These are phyloP conservation scores for Colletotrichum sp. DNA, from an alignment of 2,329 filamentous ascomycete species.

Conservation along the genomic window DNA sequence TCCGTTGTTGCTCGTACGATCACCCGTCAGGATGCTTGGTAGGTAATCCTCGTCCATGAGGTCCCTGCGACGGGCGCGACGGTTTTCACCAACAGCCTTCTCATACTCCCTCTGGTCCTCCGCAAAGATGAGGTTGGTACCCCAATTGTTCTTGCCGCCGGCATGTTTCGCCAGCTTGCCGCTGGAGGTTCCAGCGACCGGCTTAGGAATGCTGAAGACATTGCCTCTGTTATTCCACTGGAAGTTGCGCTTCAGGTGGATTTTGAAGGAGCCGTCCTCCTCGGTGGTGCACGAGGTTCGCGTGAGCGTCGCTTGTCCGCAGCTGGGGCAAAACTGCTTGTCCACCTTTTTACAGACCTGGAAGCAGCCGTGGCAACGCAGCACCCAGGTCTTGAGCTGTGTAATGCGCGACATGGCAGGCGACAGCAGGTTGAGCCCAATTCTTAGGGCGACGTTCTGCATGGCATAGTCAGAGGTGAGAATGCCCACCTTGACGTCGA, in stretches of 20 bases:
- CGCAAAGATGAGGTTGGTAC: conserved; percentile 79
- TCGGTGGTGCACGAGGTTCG: conserved; percentile 87
- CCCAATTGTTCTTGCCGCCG: conserved; percentile 87
- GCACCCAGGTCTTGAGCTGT: conserved; percentile 84
- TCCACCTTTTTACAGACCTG: conserved; percentile 80
- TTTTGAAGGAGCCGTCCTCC: conserved; percentile 76
- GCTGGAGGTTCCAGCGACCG: conserved; percentile 79
- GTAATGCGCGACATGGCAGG: conserved; percentile 80
- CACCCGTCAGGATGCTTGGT: conserved; percentile 82
- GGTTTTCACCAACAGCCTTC: conserved; percentile 66
- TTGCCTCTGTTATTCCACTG: conserved; percentile 96
- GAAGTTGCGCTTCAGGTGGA: conserved; percentile 93
- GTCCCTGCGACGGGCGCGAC: conserved; percentile 74
- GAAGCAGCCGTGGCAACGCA: conserved; percentile 96
- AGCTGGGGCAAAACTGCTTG: conserved; percentile 91
- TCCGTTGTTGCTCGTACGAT: conserved; percentile 68
- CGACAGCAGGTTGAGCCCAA: conserved; percentile 90
- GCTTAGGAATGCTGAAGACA: conserved; percentile 91
- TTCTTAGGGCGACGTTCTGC: conserved; percentile 94
- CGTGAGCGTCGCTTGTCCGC: conserved; percentile 85
- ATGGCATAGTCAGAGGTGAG: conserved; percentile 97
- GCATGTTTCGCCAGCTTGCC: conserved; percentile 70
- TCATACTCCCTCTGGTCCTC: conserved; percentile 97
- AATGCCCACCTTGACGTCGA: conserved; percentile 83
- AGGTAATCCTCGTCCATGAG: conserved; percentile 96